These are phyloP conservation scores for Blastobotrys robertii DNA, from an alignment of 805 yeast genomes.

Conservation along the genomic window DNA sequence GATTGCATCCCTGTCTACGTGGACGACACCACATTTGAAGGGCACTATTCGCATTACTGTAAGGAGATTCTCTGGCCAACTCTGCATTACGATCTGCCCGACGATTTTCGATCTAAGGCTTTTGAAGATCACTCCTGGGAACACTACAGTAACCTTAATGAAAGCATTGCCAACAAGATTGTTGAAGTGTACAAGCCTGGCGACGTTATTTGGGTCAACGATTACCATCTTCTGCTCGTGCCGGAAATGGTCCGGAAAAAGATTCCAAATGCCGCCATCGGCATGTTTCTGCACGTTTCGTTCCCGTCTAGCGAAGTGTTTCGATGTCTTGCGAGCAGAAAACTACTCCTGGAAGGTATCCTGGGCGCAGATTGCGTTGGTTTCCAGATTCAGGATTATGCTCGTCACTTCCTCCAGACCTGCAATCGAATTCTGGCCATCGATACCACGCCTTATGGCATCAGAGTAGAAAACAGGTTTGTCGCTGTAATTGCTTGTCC, in stretches of 20 bases:
- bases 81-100: conserved; percentile 87
- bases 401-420: conserved; percentile 87
- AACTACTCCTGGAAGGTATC: conserved; percentile 65
- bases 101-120: conserved; percentile 85
- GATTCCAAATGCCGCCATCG: conserved; percentile 78
- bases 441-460: conserved; percentile 78
- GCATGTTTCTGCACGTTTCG: conserved; percentile 85
- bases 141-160: conserved; percentile 67
- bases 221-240: conserved; percentile 79
- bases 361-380: conserved; percentile 82
- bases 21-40: conserved; percentile 71
- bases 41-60: conserved; percentile 86
- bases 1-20: conserved; percentile 59
- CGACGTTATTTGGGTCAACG: conserved; percentile 87
- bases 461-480: conserved; percentile 43
- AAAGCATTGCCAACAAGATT: conserved; percentile 67
- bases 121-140: conserved; percentile 95
- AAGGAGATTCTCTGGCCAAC: conserved; percentile 97
- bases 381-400: conserved; percentile 89
- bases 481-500: conserved; percentile 29
- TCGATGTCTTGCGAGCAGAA: conserved; percentile 85
- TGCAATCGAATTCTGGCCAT: conserved; percentile 75
- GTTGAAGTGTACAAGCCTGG: conserved; percentile 54
- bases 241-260: conserved; percentile 72
- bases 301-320: conserved; percentile 95